Evolutionary conservation across 1,139 yeast species (phyloP), one percentile per base, ranked within the genome.

Genomic region (Debaryomycetaceae sp.): DNA sequence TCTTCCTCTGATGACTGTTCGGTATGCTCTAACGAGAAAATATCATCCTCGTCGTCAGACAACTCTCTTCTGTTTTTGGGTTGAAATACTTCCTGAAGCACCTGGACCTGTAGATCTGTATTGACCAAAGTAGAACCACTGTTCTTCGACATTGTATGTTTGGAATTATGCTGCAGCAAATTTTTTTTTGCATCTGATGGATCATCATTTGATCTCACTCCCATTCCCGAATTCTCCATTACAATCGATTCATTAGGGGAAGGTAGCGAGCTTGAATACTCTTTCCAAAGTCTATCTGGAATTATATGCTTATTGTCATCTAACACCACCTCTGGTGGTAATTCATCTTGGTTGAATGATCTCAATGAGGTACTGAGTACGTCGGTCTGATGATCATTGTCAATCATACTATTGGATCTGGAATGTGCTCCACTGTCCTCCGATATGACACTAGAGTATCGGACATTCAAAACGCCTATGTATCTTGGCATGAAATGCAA

Each of bases 281-380:
- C 80, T 48, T 73, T 74, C 80, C 90, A 79, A 49, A 89, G 63
- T 2, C 88, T 80, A 49, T 83, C 86, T 0, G 97, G 97, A 38
- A 90, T 83, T 44, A 90, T 90, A 61, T 90, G 98, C 51, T 80
- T 83, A 62, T 90, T 90, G 59, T 90, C 97, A 60, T 88, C 90
- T 38, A 91, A 71, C 3, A 87, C 84, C 20, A 91, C 97, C 58
- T 89, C 96, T 1, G 93, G 91, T 20, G 81, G 76, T 31, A 72
- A 58, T 34, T 65, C 70, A 24, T 63, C 68, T 20, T 54, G 55
- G 39, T 47, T 34, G 17, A 22, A 30, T 4, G 41, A 37, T 31
- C 27, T 43, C 9, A 22, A 33, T 11, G 40, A 41, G 6, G 24
- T 14, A 6, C 17, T 35, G n/a, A 43, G 24, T 36, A 11, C 31